Conservation (phyloP, 805 yeast genomes). For the Hyphopichia homilentoma region DNA sequence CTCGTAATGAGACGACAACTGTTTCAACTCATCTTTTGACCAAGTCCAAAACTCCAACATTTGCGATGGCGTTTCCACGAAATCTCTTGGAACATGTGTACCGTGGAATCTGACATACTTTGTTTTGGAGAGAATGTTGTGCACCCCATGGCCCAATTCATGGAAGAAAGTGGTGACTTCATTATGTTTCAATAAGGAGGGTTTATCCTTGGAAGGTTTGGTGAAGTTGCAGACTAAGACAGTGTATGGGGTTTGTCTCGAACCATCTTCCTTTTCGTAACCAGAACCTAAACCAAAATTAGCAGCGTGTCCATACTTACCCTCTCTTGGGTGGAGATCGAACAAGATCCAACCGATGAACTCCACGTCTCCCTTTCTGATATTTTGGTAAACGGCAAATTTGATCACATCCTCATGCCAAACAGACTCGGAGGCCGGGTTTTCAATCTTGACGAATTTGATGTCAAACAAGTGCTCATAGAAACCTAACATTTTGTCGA, state of each 20-base stretch:
- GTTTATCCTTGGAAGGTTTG: constrained; percentile 64
- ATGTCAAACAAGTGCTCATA: constrained; percentile 69
- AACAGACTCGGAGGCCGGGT: constrained; percentile 35
- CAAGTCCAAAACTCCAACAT: constrained; percentile 88
- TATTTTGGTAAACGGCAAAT: constrained; percentile 67
- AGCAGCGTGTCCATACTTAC: constrained; percentile 88
- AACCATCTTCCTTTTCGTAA: constrained; percentile 45
- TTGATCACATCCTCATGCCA: constrained; percentile 84
- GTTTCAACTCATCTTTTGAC: constrained; percentile 57
- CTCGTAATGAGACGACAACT: constrained; percentile 63
- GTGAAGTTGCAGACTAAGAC: constrained; percentile 84
- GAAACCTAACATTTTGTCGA: constrained; percentile 63
- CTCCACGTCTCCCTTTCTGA: constrained; percentile 39
- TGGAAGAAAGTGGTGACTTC: constrained; percentile 86
- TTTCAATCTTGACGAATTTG: constrained; percentile 54
- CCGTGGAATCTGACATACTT: constrained; percentile 69
- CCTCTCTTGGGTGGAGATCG: constrained; percentile 81
- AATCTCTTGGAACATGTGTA: constrained; percentile 75
- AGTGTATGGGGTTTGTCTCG: constrained; percentile 61
- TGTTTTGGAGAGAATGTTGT: constrained; percentile 67
- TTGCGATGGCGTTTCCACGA: constrained; percentile 90
- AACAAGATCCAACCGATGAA: constrained; percentile 78
- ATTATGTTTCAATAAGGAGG: constrained; percentile 69
- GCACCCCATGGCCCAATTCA: constrained; percentile 88
- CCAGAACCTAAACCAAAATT: constrained; percentile 69